A percentile compares a stretch with the other conserved stretches of the same genome.
Conservation (phyloP, 257 asterid genomes). For the Thymus mandschuricus region DNA sequence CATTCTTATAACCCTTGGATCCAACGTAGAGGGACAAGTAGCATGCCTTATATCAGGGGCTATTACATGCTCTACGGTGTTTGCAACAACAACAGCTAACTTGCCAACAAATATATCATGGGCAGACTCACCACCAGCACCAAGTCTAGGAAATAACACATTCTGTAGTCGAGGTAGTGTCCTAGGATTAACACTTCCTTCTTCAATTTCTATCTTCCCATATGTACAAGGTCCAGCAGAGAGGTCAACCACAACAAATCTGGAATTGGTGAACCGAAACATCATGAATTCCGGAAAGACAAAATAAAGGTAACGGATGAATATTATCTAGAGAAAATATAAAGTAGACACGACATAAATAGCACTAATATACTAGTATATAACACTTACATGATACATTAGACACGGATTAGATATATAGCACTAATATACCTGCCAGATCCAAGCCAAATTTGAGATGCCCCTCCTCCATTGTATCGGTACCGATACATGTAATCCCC, state of each 20-base stretch:
- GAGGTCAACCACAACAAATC: conserved; percentile 59
- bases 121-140: conserved; percentile 50
- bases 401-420: conserved; percentile 13
- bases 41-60: no score
- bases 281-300: conserved; percentile 26
- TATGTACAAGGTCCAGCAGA: conserved; percentile 99
- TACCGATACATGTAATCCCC: conserved; percentile 90
- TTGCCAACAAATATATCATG: conserved; percentile 48
- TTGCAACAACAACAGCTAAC: no score
- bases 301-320: neutral
- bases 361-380: neutral
- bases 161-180: conserved; percentile 84
- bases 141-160: conserved; percentile 54
- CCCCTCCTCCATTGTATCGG: conserved; percentile 96
- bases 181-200: conserved; percentile 86
- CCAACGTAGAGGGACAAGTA: no score
- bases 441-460: conserved; percentile 99
- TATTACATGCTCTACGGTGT: no score
- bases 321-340: neutral
- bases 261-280: conserved; percentile 33
- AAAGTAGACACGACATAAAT: neutral
- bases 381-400: neutral
- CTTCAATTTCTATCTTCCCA: conserved; percentile 99
- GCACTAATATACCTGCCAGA: conserved; percentile 77
- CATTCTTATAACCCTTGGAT: no score